A percentile compares a stretch with the other conserved stretches of the same genome.
phyloP scores from a whole-genome alignment of 768 basidiomycete genomes.

The Psilocybe cubensis region DNA sequence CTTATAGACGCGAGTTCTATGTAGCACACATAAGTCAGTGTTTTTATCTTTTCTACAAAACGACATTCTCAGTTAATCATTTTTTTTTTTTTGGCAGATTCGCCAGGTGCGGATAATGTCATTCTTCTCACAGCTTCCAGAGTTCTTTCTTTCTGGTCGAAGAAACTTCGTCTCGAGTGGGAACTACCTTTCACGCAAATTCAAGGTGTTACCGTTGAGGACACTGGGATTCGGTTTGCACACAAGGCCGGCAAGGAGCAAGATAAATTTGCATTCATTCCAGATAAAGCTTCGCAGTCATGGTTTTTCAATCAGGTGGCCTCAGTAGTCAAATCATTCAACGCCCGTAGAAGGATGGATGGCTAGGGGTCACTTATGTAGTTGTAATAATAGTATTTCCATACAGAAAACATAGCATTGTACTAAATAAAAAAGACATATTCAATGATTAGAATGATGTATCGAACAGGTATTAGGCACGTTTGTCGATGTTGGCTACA shows the following conservation, averaged over 20 bases:
- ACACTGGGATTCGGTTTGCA: constrained; percentile 87
- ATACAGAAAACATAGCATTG: constrained; percentile 5
- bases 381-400: constrained; percentile 18
- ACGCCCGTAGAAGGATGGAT: constrained; percentile 73
- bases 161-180: constrained; percentile 86
- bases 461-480: constrained; percentile 5
- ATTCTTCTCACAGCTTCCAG: constrained; percentile 79
- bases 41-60: not conserved
- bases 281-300: constrained; percentile 71
- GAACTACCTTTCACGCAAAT: constrained; percentile 88
- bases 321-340: constrained; percentile 76
- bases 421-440: constrained; percentile 8
- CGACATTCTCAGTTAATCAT: not conserved
- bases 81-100: constrained; percentile 56
- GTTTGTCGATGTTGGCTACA: constrained; percentile 7
- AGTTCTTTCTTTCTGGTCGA: constrained; percentile 85
- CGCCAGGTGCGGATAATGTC: constrained; percentile 79
- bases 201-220: constrained; percentile 86
- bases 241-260: constrained; percentile 77
- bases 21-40: constrained; percentile 88
- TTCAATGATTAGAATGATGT: constrained; percentile 20
- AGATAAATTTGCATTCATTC: constrained; percentile 77
- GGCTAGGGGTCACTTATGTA: constrained; percentile 13
- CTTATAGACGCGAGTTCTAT: constrained; percentile 82
- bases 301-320: constrained; percentile 86